Conservation (phyloP, 352 stramenopile species). For the Phytophthora lateralis region DNA sequence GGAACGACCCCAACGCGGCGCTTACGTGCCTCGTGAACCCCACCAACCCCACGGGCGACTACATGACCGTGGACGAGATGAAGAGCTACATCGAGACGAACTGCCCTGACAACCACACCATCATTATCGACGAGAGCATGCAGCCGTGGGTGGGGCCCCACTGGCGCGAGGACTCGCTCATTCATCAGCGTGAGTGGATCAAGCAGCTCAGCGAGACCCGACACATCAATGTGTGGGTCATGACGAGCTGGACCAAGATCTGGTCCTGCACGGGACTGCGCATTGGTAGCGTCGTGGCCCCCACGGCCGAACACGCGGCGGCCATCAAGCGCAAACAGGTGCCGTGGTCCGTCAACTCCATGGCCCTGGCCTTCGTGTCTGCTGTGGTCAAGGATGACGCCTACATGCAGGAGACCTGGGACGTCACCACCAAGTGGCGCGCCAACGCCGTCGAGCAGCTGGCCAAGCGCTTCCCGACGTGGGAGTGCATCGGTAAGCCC, state of each 20-base stretch:
- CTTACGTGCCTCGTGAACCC: slow-evolving; percentile 91
- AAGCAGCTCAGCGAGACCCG: slow-evolving; percentile 70
- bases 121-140: slow-evolving; percentile 93
- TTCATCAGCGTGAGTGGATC: slow-evolving; percentile 87
- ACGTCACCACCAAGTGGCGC: slow-evolving; percentile 84
- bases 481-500: slow-evolving; percentile 67
- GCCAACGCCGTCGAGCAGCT: slow-evolving; percentile 60
- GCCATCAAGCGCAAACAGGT: slow-evolving; percentile 92
- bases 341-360: slow-evolving; percentile 92
- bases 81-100: slow-evolving; percentile 88
- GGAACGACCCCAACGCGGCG: slow-evolving; percentile 69
- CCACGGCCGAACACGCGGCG: slow-evolving; percentile 73
- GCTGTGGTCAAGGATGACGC: slow-evolving; percentile 79
- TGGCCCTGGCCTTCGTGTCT: slow-evolving; percentile 88
- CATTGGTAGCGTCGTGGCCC: slow-evolving; percentile 88
- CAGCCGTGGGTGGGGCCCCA: slow-evolving; percentile 88
- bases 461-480: slow-evolving; percentile 63
- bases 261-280: slow-evolving; percentile 91
- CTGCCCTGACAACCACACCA: slow-evolving; percentile 87
- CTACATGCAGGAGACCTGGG: slow-evolving; percentile 86
- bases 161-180: slow-evolving; percentile 88
- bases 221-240: slow-evolving; percentile 90
- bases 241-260: slow-evolving; percentile 93
- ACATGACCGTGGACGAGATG: slow-evolving; percentile 81
- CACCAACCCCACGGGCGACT: slow-evolving; percentile 91